phyloP scores from a whole-genome alignment of 106 monocot genomes.

The Posidonia australis region DNA sequence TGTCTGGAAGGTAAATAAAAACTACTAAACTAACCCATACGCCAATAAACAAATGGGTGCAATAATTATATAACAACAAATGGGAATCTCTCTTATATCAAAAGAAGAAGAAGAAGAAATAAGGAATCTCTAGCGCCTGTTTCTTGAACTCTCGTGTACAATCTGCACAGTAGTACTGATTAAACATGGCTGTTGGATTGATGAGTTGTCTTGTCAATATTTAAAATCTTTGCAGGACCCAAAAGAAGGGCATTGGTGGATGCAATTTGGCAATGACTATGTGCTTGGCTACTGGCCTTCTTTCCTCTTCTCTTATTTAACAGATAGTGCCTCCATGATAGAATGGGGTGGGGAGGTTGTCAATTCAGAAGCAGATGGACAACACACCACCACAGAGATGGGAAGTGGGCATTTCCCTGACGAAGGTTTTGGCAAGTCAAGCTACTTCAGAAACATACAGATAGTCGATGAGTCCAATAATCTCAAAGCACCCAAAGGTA shows the following conservation, averaged over 20 bases:
- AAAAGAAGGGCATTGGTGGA: constrained; percentile 60
- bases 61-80: neutral
- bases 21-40: neutral
- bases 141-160: neutral
- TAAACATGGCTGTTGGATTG: neutral
- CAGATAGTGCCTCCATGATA: constrained; percentile 51
- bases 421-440: constrained; percentile 46
- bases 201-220: constrained; percentile 4
- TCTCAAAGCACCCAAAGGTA: constrained; percentile 14
- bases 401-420: constrained; percentile 59
- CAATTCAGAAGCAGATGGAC: constrained; percentile 39
- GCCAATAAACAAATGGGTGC: neutral
- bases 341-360: constrained; percentile 72
- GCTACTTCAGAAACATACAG: constrained; percentile 61
- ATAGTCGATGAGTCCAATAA: constrained; percentile 28
- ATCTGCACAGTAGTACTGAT: neutral
- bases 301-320: constrained; percentile 46
- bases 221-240: constrained; percentile 31
- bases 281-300: constrained; percentile 61
- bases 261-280: constrained; percentile 46
- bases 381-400: constrained; percentile 55
- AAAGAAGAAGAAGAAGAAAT: too few relatives aligned
- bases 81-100: too few relatives aligned
- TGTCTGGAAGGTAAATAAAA: constrained; percentile 68
- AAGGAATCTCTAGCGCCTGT: constrained; percentile 9